These are phyloP conservation scores for Alternaria triticimaculans DNA, from an alignment of 2,329 filamentous ascomycete genomes.

Conservation along the genomic window DNA sequence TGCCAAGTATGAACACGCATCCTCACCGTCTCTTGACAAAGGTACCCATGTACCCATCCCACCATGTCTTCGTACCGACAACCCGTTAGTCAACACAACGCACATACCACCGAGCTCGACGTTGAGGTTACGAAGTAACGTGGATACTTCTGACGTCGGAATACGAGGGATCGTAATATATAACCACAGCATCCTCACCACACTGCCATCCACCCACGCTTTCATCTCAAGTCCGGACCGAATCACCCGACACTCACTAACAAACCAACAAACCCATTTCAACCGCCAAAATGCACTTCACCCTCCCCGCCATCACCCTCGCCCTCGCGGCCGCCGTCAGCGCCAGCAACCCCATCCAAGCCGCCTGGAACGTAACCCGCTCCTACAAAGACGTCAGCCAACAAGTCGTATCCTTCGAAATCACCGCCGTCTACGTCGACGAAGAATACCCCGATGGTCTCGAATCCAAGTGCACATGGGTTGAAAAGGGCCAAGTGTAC, in stretches of 20 bases:
- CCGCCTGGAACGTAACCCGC: conserved; percentile 1
- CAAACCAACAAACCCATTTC: neutral
- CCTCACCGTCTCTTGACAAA: neutral
- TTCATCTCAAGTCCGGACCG: neutral
- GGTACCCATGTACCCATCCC: neutral
- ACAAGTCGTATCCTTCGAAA: neutral
- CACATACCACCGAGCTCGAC: neutral
- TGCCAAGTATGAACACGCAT: neutral
- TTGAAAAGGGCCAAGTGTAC: neutral
- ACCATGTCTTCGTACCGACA: neutral
- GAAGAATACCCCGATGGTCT: neutral
- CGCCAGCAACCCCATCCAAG: conserved; percentile 1
- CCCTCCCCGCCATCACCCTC: neutral
- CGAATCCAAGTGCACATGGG: neutral
- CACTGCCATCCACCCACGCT: neutral
- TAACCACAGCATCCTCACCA: neutral
- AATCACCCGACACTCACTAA: neutral
- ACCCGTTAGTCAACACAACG: neutral
- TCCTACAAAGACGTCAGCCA: neutral
- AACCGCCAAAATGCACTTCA: neutral
- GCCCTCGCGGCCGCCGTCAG: neutral
- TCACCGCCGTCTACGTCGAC: neutral
- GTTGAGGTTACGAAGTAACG: neutral
- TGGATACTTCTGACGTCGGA: conserved; percentile 2
- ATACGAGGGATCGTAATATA: neutral